phyloP scores from a whole-genome alignment of 768 basidiomycete genomes.

The Mycena capillaripes region DNA sequence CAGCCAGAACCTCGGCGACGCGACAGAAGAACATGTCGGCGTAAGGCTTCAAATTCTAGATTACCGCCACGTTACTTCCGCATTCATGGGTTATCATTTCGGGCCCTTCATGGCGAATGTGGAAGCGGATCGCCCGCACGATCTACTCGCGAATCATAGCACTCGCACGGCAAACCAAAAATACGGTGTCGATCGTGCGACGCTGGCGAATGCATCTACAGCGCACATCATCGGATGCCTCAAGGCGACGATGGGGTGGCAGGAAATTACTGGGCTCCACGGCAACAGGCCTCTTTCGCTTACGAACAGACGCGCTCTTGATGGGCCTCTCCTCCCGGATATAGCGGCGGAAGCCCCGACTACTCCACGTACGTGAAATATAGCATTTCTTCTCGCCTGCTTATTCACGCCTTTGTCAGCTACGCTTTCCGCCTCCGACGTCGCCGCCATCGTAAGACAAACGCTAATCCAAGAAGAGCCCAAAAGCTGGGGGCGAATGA shows the following conservation, averaged over 20 bases:
- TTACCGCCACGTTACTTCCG: background rate
- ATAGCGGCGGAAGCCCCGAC: no score
- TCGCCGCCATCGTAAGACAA: no score
- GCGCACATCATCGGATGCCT: background rate
- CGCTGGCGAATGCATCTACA: background rate
- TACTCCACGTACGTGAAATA: no score
- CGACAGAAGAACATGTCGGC: background rate
- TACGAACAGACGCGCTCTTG: no score
- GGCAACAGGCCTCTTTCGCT: background rate
- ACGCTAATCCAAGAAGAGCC: no score
- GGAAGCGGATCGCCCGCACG: background rate
- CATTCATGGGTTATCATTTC: background rate
- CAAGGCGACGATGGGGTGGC: background rate
- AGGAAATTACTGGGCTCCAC: background rate
- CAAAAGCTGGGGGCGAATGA: background rate
- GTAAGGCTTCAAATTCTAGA: background rate
- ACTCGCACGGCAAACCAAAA: background rate
- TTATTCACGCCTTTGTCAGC: no score
- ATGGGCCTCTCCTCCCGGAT: no score
- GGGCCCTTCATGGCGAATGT: background rate
- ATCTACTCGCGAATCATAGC: background rate
- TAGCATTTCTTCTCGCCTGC: no score
- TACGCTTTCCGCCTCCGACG: no score
- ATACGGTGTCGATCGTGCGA: conserved; percentile 5
- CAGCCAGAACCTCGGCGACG: conserved; percentile 10